Base-by-base conservation (phyloP, 163 green algal species). In the Volvox carteri region DNA sequence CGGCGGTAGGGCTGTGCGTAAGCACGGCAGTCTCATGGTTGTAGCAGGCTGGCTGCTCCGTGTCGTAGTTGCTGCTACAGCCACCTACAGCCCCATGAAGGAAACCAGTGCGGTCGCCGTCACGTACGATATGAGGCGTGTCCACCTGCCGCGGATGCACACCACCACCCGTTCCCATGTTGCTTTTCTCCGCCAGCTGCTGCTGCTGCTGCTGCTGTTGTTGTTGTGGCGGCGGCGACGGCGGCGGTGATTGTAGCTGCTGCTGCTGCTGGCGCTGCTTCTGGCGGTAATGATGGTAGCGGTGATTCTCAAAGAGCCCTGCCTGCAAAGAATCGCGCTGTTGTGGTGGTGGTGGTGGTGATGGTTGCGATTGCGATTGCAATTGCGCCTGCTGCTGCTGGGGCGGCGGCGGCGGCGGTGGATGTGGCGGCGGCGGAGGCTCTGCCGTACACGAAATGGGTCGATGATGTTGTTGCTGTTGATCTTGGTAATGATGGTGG, bases 341-440 rank as follows among this genome's bases (percentile, higher is more conserved):
- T 58, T 21, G 39, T 41, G 21, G 2, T 48, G 67, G 67, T 30
- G 9, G 65, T n/a, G 23, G 30, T 8, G 65, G 65, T 8, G 6
- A 2, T 35, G 67, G 37, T 2, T 44, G 67, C 44, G 50, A 30
- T n/a, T 42, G 30, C 48, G n/a, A 37, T 84, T 48, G 12, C 16
- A 25, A n/a, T 35, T 18, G 58, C 58, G 58, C 23, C 42, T 41
- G 73, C 37, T 58, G 73, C 73, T 80, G 73, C 73, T 80, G 73
- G 14, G 19, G 73, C 73, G 58, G 42, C 19, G 25, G 30, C 65
- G 44, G 65, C 65, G 44, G 65, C 30, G 18, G 65, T n/a, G 48
- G 48, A 58, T 14, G 48, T 11, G 48, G 12, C 12, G 48, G 48
- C 48, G 14, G 48, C 48, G 12, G 48, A 14, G 11, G 48, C 12